These are phyloP conservation scores for Umbelopsis isabellina DNA, from an alignment of 192 early-diverging fungal genomes.

Conservation along the genomic window DNA sequence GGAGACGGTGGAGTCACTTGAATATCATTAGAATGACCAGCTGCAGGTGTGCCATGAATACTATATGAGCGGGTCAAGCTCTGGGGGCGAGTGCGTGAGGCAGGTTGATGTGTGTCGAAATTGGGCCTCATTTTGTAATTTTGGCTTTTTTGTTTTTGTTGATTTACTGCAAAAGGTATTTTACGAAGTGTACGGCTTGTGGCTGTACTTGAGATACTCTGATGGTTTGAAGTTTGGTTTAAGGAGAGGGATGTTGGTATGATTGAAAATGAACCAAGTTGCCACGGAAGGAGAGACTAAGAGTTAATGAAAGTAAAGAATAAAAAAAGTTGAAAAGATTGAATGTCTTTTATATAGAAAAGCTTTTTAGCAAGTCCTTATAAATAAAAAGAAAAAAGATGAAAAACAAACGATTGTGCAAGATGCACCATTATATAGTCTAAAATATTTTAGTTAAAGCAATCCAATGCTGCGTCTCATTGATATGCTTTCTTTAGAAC, in stretches of 20 bases:
- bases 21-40: neutral
- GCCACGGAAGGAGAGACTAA: neutral
- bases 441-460: neutral
- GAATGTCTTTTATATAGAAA: neutral
- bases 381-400: neutral
- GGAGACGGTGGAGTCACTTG: conserved; percentile 1
- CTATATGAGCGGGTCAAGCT: neutral
- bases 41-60: neutral
- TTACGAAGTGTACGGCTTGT: too few species aligned
- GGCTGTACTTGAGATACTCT: too few species aligned
- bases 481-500: conserved; percentile 18
- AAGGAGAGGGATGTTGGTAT: neutral
- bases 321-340: neutral
- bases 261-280: neutral
- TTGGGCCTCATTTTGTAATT: too few species aligned
- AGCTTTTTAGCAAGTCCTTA: neutral
- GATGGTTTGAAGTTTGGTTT: neutral
- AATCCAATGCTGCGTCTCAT: neutral
- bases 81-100: neutral
- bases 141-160: too few species aligned
- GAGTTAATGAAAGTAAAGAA: neutral
- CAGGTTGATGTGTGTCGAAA: neutral
- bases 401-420: neutral
- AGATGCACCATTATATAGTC: conserved; percentile 3
- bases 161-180: too few species aligned